Evolutionary conservation across 2,329 filamentous ascomycete species (phyloP), one percentile per base, ranked within the genome.

Genomic region (Phoma herbarum): DNA sequence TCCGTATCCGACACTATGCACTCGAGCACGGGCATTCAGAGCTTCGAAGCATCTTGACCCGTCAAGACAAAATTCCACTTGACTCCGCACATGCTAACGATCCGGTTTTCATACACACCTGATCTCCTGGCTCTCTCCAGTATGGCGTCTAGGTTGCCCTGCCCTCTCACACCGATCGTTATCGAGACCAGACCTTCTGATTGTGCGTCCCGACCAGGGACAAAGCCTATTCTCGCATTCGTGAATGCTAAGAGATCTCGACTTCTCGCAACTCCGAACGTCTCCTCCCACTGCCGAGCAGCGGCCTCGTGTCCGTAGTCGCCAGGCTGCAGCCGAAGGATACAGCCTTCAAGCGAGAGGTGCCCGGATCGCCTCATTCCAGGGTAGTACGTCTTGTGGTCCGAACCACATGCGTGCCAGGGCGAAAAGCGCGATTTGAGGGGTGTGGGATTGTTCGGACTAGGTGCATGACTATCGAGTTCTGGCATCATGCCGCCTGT

Each of bases 371-470:
- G 69, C 52, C 71, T 74, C 79, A 81, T 82, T 5, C 55, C 71
- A 0, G 68, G 59, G 11, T 65, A 73, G 58, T 81, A 81, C 2
- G 39, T 57, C 14, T 67, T 55, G 58, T 78, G 73, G 33, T 78
- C 68, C 2, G 69, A 55, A 0, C 80, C 80, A 50, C 76, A 80
- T 0, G 79, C 76, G 63, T 82, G 79, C 80, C 80, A 83, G 1
- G 77, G 79, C 10, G 77, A 78, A 65, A 80, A 80, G 3, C 68
- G 68, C 5, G 73, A 66, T 37, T 63, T 62, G 2, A 82, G 57
- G 0, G 79, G 79, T n/a, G 68, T 72, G 1, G 76, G 75, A 49
- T 80, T 79, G 20, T 65, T 61, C 2, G 69, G 55, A 16, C 66
- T 70, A 1, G 72, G 61, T 7, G 61, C 44, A 48, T 80, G 78